Evolutionary conservation across 2,329 filamentous ascomycete species (phyloP).

Genomic region (Botrytis elliptica): DNA sequence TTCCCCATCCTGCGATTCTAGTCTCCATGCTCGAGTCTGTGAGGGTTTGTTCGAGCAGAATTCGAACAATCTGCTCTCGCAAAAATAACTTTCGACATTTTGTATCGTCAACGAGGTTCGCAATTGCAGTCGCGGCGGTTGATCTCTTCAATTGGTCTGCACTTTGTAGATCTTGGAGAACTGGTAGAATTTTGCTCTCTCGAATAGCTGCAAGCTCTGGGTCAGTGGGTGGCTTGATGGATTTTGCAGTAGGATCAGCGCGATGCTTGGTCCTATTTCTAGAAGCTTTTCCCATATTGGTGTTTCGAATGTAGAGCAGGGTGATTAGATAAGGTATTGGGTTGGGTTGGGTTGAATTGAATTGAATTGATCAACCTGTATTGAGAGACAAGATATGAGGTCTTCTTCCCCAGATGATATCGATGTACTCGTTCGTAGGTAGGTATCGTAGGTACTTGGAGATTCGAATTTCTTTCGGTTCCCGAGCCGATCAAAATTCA

Average conservation of each 20-base stretch:
- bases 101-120: slow-evolving; percentile 60
- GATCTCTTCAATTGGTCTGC: slow-evolving; percentile 59
- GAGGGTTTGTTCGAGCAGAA: slow-evolving; percentile 62
- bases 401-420: background rate
- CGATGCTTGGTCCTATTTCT: slow-evolving; percentile 52
- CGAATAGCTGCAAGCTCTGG: slow-evolving; percentile 63
- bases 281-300: slow-evolving; percentile 58
- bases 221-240: slow-evolving; percentile 60
- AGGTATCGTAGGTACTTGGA: background rate
- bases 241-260: slow-evolving; percentile 55
- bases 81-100: slow-evolving; percentile 64
- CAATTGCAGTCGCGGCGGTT: slow-evolving; percentile 57
- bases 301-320: background rate
- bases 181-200: slow-evolving; percentile 61
- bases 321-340: background rate
- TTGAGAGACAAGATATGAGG: background rate
- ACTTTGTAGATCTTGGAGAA: slow-evolving; percentile 59
- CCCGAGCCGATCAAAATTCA: background rate
- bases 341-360: background rate
- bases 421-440: background rate
- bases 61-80: slow-evolving; percentile 63
- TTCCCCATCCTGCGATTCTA: slow-evolving; percentile 65
- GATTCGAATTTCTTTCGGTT: background rate
- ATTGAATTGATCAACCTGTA: background rate
- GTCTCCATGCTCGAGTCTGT: slow-evolving; percentile 63